These are phyloP conservation scores for Citrus hindsii DNA, from an alignment of 345 rosid species.

Conservation along the genomic window DNA sequence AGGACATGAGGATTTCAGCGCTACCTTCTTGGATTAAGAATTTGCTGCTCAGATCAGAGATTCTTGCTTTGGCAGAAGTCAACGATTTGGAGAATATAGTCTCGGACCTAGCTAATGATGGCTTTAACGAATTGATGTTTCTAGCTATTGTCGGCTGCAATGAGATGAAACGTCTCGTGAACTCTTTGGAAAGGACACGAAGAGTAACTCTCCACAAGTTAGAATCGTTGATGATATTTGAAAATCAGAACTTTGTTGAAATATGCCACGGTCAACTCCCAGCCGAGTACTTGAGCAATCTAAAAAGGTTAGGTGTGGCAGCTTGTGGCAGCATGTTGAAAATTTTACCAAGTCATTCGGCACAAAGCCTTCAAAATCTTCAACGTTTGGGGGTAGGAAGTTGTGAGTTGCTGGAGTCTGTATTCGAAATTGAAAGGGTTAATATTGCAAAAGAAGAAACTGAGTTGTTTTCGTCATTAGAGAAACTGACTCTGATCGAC, in stretches of 20 bases:
- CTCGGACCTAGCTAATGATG: background rate
- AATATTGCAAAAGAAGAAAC: background rate
- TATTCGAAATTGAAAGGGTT: background rate
- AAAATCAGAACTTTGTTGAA: background rate
- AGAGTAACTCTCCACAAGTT: background rate
- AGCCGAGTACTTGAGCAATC: background rate
- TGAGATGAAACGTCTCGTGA: background rate
- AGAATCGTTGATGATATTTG: background rate
- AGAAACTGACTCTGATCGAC: rapidly evolving
- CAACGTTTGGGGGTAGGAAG: rapidly evolving
- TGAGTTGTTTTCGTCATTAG: background rate
- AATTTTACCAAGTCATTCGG: background rate
- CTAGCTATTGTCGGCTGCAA: rapidly evolving
- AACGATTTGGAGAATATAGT: background rate
- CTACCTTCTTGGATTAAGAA: background rate
- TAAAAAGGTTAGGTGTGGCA: rapidly evolving
- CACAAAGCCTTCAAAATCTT: background rate
- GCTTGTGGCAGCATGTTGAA: rapidly evolving
- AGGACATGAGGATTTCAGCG: background rate
- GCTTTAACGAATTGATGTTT: background rate
- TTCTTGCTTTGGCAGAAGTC: rapidly evolving
- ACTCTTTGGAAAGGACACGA: background rate
- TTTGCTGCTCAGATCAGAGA: background rate
- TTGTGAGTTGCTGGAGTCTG: background rate
- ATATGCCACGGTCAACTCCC: constrained; percentile 2